A percentile compares a stretch with the other conserved stretches of the same genome.
Conservation (phyloP, 202 grass and related monocot genomes). For the Panicum hallii region DNA sequence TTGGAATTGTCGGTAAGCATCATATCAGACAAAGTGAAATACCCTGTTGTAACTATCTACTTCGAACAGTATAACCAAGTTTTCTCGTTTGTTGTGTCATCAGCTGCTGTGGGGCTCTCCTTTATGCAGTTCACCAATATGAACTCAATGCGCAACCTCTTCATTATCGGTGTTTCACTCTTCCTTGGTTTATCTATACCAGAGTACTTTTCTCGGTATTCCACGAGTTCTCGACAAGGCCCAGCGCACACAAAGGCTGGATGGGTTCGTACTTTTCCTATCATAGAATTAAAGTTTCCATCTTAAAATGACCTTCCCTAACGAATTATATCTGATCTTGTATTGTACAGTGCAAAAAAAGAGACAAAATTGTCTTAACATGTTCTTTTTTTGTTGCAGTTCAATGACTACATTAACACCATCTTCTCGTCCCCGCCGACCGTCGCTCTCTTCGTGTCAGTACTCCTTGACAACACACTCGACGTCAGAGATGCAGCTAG, state of each 20-base stretch:
- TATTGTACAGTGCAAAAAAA: neutral
- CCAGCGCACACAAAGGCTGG: slow-evolving; percentile 88
- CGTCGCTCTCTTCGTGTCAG: slow-evolving; percentile 69
- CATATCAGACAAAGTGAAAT: neutral
- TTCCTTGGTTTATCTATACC: slow-evolving; percentile 95
- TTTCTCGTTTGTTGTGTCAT: slow-evolving; percentile 43
- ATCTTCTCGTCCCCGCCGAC: slow-evolving; percentile 89
- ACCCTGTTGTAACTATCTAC: neutral
- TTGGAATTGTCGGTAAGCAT: slow-evolving; percentile 84
- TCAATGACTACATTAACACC: slow-evolving; percentile 95
- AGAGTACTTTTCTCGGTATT: slow-evolving; percentile 90
- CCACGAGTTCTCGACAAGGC: slow-evolving; percentile 55
- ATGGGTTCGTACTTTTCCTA: slow-evolving; percentile 66
- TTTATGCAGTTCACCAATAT: slow-evolving; percentile 98
- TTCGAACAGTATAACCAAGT: slow-evolving; percentile 19
- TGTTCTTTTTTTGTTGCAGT: slow-evolving; percentile 56
- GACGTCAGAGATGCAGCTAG: slow-evolving; percentile 61
- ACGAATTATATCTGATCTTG: neutral
- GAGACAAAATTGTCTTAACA: neutral
- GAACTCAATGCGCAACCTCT: slow-evolving; percentile 98
- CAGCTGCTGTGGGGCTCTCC: slow-evolving; percentile 94
- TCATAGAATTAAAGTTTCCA: neutral
- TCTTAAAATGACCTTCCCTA: neutral
- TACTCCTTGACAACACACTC: slow-evolving; percentile 90
- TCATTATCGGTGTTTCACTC: slow-evolving; percentile 85